Conservation (phyloP, 139 green algal species). For the Chlorella sorokiniana region DNA sequence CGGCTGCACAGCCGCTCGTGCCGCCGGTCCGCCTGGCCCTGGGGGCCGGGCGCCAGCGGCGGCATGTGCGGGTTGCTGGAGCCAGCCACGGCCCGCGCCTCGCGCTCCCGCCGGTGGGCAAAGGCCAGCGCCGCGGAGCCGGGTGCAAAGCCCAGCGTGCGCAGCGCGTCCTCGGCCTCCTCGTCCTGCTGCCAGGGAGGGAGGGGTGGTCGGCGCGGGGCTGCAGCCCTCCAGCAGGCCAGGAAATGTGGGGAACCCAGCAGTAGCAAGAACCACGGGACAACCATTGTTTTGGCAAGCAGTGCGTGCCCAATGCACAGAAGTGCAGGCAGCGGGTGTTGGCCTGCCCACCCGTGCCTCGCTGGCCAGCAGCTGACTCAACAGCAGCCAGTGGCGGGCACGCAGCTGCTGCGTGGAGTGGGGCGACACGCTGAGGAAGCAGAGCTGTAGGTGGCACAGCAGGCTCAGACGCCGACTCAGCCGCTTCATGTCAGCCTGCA, state of each 20-base stretch:
- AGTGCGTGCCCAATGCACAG: neutral
- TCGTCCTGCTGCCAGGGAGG: neutral
- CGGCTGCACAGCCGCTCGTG: slow-evolving; percentile 4
- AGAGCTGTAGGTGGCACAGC: neutral
- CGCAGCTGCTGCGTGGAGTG: neutral
- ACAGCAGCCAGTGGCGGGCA: neutral
- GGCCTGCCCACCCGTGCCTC: neutral
- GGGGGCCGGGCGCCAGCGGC: neutral
- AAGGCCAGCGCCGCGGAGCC: neutral
- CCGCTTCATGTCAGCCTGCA: neutral
- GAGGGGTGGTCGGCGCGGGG: too few species aligned
- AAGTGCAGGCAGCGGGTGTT: neutral
- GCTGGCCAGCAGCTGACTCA: neutral
- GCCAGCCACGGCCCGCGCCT: neutral
- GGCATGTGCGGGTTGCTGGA: neutral
- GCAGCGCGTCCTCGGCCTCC: neutral
- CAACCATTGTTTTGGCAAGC: too few species aligned
- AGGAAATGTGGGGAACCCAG: too few species aligned
- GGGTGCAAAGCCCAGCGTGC: neutral
- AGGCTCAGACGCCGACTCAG: neutral
- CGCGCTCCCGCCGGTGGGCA: neutral
- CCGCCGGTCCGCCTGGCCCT: neutral
- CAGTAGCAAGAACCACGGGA: too few species aligned
- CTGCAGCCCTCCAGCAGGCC: too few species aligned
- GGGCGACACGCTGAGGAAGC: neutral